Percentiles rank a stretch among this genome's conserved stretches.
These are phyloP conservation scores for Starmera caribaea DNA, from an alignment of 805 yeast species.

Conservation along the genomic window DNA sequence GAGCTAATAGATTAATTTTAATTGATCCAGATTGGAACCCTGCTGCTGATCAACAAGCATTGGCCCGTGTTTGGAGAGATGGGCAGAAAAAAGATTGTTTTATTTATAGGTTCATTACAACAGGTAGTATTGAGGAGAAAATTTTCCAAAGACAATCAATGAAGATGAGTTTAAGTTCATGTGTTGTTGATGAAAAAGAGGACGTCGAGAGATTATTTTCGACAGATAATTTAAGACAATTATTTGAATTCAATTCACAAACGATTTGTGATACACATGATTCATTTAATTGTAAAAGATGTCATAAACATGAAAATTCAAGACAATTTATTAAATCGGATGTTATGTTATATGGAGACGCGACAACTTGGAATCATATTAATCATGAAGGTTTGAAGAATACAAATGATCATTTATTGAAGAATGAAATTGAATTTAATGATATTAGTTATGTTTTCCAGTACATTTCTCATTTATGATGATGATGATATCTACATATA, in stretches of 20 bases:
- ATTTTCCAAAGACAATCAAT: conserved; percentile 93
- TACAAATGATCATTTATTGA: conserved; percentile 70
- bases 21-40: conserved; percentile 98
- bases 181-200: conserved; percentile 94
- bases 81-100: conserved; percentile 97
- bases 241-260: conserved; percentile 59
- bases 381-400: conserved; percentile 47
- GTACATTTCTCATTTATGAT: conserved; percentile 65
- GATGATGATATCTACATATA: neutral
- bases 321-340: conserved; percentile 56
- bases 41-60: conserved; percentile 95
- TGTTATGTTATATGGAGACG: conserved; percentile 94
- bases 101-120: conserved; percentile 85
- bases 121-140: conserved; percentile 95
- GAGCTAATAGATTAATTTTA: conserved; percentile 83
- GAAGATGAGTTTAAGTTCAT: conserved; percentile 85
- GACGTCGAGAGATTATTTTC: conserved; percentile 91
- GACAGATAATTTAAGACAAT: conserved; percentile 64
- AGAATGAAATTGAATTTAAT: conserved; percentile 58
- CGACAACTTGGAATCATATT: conserved; percentile 95
- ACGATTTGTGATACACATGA: conserved; percentile 89
- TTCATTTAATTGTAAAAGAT: conserved; percentile 80
- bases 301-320: conserved; percentile 34
- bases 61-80: conserved; percentile 98
- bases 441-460: conserved; percentile 86